These are phyloP conservation scores for Candida tunisiensis DNA, from an alignment of 1,139 yeast genomes.

Conservation along the genomic window DNA sequence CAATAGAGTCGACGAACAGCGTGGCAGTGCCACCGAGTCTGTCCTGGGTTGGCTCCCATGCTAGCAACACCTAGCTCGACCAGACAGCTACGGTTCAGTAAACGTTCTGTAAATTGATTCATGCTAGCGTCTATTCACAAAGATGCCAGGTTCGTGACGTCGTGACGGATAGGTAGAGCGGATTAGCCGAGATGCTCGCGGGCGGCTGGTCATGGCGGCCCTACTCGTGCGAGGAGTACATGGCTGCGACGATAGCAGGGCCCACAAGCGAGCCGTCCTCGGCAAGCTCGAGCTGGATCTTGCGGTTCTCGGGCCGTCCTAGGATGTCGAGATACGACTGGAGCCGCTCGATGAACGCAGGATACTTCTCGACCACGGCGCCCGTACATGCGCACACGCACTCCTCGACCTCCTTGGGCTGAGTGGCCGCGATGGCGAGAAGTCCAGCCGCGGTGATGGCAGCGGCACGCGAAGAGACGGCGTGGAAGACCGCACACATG, in stretches of 20 bases:
- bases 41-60: too few species aligned
- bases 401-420: not conserved
- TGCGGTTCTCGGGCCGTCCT: conserved; percentile 8
- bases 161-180: too few species aligned
- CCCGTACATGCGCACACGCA: conserved; percentile 75
- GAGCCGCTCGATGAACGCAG: conserved; percentile 48
- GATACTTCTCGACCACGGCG: conserved; percentile 73
- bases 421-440: conserved; percentile 21
- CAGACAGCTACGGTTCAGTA: too few species aligned
- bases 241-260: conserved; percentile 18
- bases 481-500: conserved; percentile 48
- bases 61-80: too few species aligned
- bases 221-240: too few species aligned
- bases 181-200: too few species aligned
- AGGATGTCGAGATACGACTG: conserved; percentile 13
- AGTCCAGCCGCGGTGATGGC: conserved; percentile 67
- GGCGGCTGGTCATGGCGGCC: too few species aligned
- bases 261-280: conserved; percentile 16
- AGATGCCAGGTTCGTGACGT: too few species aligned
- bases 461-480: conserved; percentile 68
- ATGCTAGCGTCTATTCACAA: too few species aligned
- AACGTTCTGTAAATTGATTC: too few species aligned
- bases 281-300: conserved; percentile 8
- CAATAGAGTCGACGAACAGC: too few species aligned
- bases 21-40: too few species aligned